Evolutionary conservation across 2,329 filamentous ascomycete genomes (phyloP), one percentile per base, ranked within the genome.

Genomic region (Calonectria naviculata): DNA sequence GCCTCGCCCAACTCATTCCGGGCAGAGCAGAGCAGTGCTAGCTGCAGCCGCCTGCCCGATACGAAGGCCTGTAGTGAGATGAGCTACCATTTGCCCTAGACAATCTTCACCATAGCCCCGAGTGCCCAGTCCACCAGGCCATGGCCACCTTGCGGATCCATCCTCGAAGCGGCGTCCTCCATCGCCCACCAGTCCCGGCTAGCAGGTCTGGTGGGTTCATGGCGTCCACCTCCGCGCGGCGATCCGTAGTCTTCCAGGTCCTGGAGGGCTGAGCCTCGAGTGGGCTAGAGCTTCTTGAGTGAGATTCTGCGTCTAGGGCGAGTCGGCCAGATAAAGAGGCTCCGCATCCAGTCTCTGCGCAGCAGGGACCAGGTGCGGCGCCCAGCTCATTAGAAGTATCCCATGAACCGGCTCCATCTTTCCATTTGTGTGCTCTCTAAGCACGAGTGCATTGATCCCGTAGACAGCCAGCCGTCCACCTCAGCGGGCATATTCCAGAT

Each of bases 381-480:
- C 76, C 76, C 77, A 80, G 78, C 79, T 81, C 80, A 73, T 76
- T 74, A 74, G 72, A 75, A 76, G 74, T 74, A 68, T 70, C 68
- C 78, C 76, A 75, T 75, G 70, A 75, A 73, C 78, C 76, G 75
- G 74, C 76, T 77, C 75, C 74, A 68, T 72, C 78, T 78, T 80
- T 80, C 78, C 79, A 71, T 68, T 67, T 76, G 69, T 61, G n/a
- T 73, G 73, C 67, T 47, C 52, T 65, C 63, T 63, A 42, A 63
- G 44, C 47, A 63, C 68, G 72, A 71, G 65, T 72, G 77, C 76
- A 75, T 75, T 79, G 75, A 78, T 81, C 79, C 81, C 83, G 81
- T 84, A 80, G 83, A 85, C 85, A 87, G 71, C 83, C 84, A 84
- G 85, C 86, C 86, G 85, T 82, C 85, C 80, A 80, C 76, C 79